Percentiles rank a stretch among this genome's conserved stretches.
Conservation (phyloP, 169 alveolate genomes). For the Cryptosporidium ubiquitum region DNA sequence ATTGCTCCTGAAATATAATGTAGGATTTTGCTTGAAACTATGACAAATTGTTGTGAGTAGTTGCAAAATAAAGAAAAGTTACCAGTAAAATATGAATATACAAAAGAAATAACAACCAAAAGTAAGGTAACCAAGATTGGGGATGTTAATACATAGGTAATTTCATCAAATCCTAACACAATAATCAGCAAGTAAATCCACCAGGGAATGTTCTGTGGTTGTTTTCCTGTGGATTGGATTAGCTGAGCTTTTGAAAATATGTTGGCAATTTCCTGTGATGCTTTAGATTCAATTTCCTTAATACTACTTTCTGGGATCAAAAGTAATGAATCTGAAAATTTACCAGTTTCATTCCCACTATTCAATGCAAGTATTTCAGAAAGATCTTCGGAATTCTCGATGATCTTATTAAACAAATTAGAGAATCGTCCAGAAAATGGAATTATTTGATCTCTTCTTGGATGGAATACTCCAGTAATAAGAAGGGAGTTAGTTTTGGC, state of each 20-base stretch:
- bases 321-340: background rate
- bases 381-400: constrained; percentile 4
- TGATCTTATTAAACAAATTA: background rate
- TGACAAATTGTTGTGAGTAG: constrained; percentile 18
- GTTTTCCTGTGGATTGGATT: constrained; percentile 63
- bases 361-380: background rate
- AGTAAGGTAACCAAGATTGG: constrained; percentile 36
- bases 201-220: constrained; percentile 70
- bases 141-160: constrained; percentile 41
- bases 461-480: constrained; percentile 10
- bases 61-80: constrained; percentile 12
- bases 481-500: constrained; percentile 29
- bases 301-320: background rate
- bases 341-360: background rate
- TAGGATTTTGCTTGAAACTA: constrained; percentile 12
- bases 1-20: constrained; percentile 37
- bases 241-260: constrained; percentile 68
- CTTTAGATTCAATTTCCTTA: constrained; percentile 49
- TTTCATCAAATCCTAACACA: constrained; percentile 61
- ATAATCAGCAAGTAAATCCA: constrained; percentile 59
- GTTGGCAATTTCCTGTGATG: constrained; percentile 48
- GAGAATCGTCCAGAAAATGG: background rate
- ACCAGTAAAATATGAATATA: constrained; percentile 56
- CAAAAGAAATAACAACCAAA: background rate
- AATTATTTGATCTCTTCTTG: background rate